Percentiles rank a stretch among this genome's conserved stretches.
These are phyloP conservation scores for Aspergillus diversus DNA, from an alignment of 495 filamentous ascomycete species.

Conservation along the genomic window DNA sequence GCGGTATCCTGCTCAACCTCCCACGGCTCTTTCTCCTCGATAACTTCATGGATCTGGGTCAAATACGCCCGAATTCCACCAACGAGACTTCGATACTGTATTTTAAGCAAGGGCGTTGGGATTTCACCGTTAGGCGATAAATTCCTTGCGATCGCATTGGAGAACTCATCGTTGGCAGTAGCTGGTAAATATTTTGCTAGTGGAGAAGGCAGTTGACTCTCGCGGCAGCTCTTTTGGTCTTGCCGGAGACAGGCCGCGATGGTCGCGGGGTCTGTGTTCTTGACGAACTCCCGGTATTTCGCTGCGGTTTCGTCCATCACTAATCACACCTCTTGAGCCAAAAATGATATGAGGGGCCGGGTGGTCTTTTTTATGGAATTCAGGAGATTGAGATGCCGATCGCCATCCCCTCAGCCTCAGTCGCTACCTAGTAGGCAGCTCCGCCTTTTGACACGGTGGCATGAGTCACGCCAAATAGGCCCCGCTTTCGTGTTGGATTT, in stretches of 20 bases:
- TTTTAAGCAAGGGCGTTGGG: slow-evolving; percentile 15
- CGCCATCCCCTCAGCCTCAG: background rate
- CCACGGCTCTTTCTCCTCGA: background rate
- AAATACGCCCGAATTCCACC: slow-evolving; percentile 35
- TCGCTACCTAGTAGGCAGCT: background rate
- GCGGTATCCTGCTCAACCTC: slow-evolving; percentile 7
- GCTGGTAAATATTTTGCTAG: slow-evolving; percentile 28
- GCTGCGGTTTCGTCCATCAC: background rate
- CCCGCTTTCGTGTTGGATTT: background rate
- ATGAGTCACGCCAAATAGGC: background rate
- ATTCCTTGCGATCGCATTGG: slow-evolving; percentile 27
- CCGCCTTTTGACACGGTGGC: background rate
- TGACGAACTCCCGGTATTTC: slow-evolving; percentile 15
- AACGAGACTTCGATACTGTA: slow-evolving; percentile 35
- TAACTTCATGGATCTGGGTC: slow-evolving; percentile 16
- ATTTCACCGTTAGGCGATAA: slow-evolving; percentile 27
- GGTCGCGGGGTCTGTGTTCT: slow-evolving; percentile 21
- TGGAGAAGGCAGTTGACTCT: slow-evolving; percentile 28
- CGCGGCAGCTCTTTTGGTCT: slow-evolving; percentile 31
- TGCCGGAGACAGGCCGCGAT: slow-evolving; percentile 29
- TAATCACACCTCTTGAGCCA: background rate
- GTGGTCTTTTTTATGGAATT: background rate
- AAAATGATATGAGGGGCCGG: background rate
- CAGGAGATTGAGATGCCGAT: background rate
- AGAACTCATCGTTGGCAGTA: slow-evolving; percentile 3